These are phyloP conservation scores for Leishmania mexicana DNA, from an alignment of 208 protist genomes.

Conservation along the genomic window DNA sequence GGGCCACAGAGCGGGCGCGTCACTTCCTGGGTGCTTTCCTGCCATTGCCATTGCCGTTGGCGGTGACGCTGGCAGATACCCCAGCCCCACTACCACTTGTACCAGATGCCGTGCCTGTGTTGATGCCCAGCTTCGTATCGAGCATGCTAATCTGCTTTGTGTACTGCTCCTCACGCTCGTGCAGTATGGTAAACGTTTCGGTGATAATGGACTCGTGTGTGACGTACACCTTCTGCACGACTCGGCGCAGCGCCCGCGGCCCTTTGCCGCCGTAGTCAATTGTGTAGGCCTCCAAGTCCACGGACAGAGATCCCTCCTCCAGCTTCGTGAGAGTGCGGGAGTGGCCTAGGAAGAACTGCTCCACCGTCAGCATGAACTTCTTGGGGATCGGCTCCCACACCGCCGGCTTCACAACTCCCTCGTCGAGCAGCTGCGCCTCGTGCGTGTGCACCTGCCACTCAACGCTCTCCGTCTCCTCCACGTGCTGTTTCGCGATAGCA, in stretches of 20 bases:
- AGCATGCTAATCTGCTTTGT: constrained; percentile 37
- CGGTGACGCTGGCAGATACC: background rate
- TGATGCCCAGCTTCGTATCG: constrained; percentile 47
- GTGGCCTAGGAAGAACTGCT: constrained; percentile 74
- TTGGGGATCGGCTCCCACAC: constrained; percentile 74
- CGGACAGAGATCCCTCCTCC: constrained; percentile 44
- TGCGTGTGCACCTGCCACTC: constrained; percentile 82
- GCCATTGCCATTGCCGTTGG: background rate
- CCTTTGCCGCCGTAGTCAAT: constrained; percentile 84
- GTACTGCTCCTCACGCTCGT: constrained; percentile 26
- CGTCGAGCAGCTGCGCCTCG: constrained; percentile 70
- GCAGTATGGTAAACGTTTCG: constrained; percentile 29
- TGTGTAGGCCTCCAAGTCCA: constrained; percentile 62
- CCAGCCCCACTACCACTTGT: background rate
- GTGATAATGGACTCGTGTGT: constrained; percentile 46
- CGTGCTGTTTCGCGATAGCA: constrained; percentile 63
- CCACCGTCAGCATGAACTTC: constrained; percentile 63
- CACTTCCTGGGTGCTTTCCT: constrained; percentile 15
- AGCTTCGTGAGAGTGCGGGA: constrained; percentile 51
- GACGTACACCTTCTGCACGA: constrained; percentile 51
- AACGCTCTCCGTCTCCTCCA: constrained; percentile 70
- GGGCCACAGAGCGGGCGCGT: background rate
- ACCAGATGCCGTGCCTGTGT: constrained; percentile 4
- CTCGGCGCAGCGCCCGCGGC: constrained; percentile 68
- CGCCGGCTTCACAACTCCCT: constrained; percentile 79